These are phyloP conservation scores for Orbilia javanica DNA, from an alignment of 2,329 filamentous ascomycete species.

Conservation along the genomic window DNA sequence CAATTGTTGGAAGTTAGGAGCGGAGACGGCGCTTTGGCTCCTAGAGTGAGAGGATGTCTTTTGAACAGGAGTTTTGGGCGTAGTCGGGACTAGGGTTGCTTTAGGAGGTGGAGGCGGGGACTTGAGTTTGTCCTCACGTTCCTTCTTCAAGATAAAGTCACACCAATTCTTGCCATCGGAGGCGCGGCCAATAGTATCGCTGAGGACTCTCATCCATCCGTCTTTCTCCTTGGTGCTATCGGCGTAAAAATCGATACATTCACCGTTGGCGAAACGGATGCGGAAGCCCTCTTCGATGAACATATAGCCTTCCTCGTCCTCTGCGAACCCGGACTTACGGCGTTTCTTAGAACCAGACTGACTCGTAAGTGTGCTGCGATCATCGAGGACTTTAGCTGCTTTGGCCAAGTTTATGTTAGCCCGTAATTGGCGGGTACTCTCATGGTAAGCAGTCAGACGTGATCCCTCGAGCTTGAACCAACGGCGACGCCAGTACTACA, in stretches of 20 bases:
- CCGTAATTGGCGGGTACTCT: slow-evolving; percentile 92
- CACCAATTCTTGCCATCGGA: slow-evolving; percentile 72
- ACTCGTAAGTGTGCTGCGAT: slow-evolving; percentile 84
- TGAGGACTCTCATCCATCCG: slow-evolving; percentile 90
- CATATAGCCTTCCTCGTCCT: slow-evolving; percentile 99
- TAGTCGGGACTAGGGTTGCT: slow-evolving; percentile 50
- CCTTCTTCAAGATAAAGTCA: slow-evolving; percentile 72
- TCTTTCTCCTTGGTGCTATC: slow-evolving; percentile 89
- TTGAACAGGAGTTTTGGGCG: slow-evolving; percentile 41
- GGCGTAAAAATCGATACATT: slow-evolving; percentile 98
- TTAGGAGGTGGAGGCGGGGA: slow-evolving; percentile 46
- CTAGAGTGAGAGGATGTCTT: slow-evolving; percentile 43
- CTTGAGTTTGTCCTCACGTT: slow-evolving; percentile 49
- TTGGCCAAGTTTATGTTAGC: slow-evolving; percentile 97
- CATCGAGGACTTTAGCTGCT: slow-evolving; percentile 91
- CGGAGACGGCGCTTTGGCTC: slow-evolving; percentile 47
- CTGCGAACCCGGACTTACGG: slow-evolving; percentile 93
- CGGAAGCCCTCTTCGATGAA: slow-evolving; percentile 99
- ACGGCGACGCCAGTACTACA: slow-evolving; percentile 93
- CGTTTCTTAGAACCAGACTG: slow-evolving; percentile 81
- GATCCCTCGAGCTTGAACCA: slow-evolving; percentile 95
- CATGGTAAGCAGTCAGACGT: slow-evolving; percentile 94
- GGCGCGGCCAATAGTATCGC: slow-evolving; percentile 75
- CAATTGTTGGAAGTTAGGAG: slow-evolving; percentile 56
- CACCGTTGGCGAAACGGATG: slow-evolving; percentile 97